Conservation (phyloP, 176 grass and related monocot species). For the Hordeum marinum region DNA sequence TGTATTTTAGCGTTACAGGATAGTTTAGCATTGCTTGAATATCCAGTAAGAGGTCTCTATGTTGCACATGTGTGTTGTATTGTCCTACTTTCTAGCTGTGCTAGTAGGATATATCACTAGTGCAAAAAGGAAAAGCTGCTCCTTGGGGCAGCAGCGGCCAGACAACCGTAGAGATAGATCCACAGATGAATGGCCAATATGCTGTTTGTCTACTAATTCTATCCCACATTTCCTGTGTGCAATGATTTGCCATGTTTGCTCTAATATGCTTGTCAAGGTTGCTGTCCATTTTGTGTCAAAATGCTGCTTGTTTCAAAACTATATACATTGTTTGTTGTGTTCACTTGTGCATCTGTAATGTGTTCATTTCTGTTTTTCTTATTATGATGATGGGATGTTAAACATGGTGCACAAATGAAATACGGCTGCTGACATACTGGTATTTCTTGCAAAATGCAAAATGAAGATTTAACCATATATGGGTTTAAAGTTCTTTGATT, state of each 20-base stretch:
- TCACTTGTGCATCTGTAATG: neutral
- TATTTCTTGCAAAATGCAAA: no score
- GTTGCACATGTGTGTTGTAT: neutral
- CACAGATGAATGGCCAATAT: neutral
- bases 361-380: neutral
- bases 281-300: neutral
- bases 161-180: neutral
- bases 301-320: no score
- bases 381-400: neutral
- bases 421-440: neutral
- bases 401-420: neutral
- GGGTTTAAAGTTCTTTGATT: constrained; percentile 52
- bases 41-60: neutral
- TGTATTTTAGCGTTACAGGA: neutral
- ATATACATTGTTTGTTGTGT: no score
- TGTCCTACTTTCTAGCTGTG: neutral
- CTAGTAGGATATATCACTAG: neutral
- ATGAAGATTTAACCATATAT: no score
- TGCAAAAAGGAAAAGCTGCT: neutral
- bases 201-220: neutral
- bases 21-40: neutral
- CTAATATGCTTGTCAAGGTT: neutral
- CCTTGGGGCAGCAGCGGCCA: neutral
- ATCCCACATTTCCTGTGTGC: neutral
- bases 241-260: neutral